Conservation (phyloP, 805 yeast genomes). For the Candida sakaeoensis region DNA sequence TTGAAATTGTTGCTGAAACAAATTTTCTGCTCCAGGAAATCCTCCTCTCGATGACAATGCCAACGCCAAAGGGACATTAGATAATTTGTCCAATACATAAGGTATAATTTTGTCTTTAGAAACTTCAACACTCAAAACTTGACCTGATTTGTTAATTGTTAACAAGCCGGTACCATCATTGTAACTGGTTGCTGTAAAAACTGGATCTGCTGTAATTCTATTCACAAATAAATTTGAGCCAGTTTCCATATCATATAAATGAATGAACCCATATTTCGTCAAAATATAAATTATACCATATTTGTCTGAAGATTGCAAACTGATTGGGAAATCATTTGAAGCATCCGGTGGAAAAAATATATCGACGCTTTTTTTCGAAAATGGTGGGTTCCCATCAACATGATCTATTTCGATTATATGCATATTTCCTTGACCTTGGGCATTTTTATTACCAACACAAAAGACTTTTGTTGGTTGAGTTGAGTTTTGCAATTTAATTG, state of each 20-base stretch:
- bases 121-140: conserved; percentile 88
- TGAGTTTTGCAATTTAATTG: conserved; percentile 70
- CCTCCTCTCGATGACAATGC: conserved; percentile 93
- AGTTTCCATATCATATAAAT: conserved; percentile 88
- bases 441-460: conserved; percentile 87
- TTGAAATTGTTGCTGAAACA: conserved; percentile 89
- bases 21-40: conserved; percentile 92
- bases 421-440: conserved; percentile 65
- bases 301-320: conserved; percentile 78
- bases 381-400: conserved; percentile 76
- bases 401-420: conserved; percentile 97
- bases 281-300: conserved; percentile 86
- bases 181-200: conserved; percentile 81
- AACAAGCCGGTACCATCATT: conserved; percentile 77
- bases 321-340: conserved; percentile 91
- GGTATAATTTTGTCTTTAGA: conserved; percentile 83
- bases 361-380: conserved; percentile 85
- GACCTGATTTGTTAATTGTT: conserved; percentile 92
- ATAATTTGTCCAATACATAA: conserved; percentile 79
- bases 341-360: conserved; percentile 97
- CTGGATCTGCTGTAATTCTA: conserved; percentile 93
- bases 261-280: conserved; percentile 96
- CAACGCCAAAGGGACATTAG: conserved; percentile 83
- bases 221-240: conserved; percentile 92
- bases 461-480: conserved; percentile 76